Conservation (phyloP, 1,284 basidiomycete genomes). For the Melampsora americana region DNA sequence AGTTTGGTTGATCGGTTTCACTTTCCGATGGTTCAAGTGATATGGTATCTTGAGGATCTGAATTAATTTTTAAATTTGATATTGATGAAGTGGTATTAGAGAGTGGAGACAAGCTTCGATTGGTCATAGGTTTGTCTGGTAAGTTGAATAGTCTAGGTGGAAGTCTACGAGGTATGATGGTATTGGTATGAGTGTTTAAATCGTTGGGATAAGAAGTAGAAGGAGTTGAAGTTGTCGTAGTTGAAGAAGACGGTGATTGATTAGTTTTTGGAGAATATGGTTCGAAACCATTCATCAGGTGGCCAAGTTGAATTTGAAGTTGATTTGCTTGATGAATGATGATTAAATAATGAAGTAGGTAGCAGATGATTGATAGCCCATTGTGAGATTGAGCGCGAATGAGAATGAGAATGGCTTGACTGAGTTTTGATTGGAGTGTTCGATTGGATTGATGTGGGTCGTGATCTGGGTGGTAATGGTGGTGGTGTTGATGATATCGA, state of each 20-base stretch:
- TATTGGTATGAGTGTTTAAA: neutral
- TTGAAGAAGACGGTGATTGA: neutral
- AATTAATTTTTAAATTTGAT: neutral
- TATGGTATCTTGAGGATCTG: neutral
- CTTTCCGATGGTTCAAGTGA: too few species aligned
- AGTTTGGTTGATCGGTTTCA: too few species aligned
- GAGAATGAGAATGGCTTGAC: too few species aligned
- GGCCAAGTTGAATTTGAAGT: neutral
- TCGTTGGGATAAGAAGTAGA: neutral
- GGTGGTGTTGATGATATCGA: too few species aligned
- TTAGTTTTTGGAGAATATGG: neutral
- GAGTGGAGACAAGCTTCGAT: neutral
- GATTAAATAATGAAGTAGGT: too few species aligned
- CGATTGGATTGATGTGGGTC: too few species aligned
- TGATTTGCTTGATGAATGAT: too few species aligned
- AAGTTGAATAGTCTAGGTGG: neutral
- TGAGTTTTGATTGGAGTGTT: too few species aligned
- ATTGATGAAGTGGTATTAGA: neutral
- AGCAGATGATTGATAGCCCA: too few species aligned
- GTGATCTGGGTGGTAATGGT: too few species aligned
- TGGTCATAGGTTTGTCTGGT: neutral
- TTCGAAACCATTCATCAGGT: slow-evolving; percentile 2
- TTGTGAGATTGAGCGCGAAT: too few species aligned
- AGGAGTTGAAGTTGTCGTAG: neutral
- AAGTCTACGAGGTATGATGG: neutral